Evolutionary conservation across 257 asterid genomes (phyloP).

Genomic region (Capsicum baccatum): DNA sequence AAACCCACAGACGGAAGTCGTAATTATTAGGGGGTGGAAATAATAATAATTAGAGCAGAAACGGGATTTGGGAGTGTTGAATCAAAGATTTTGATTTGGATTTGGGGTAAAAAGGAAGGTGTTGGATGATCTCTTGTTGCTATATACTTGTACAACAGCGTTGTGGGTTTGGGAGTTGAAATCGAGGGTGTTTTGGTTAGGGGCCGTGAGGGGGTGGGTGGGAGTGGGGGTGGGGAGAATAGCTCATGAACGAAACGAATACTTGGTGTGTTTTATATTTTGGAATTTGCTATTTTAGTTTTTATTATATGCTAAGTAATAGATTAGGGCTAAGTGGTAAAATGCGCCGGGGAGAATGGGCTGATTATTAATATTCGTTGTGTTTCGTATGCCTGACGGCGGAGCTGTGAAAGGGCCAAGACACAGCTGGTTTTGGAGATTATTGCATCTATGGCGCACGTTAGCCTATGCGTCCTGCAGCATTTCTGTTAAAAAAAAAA

Average conservation of each 20-base stretch:
- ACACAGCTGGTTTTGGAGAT: conserved; percentile 15
- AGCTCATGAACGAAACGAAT: conserved; percentile 19
- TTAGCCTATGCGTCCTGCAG: conserved; percentile 24
- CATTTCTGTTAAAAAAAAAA: no score
- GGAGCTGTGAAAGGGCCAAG: background rate
- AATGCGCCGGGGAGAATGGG: conserved; percentile 31
- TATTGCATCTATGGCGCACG: conserved; percentile 32
- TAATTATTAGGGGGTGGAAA: conserved; percentile 26
- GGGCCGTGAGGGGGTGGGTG: background rate
- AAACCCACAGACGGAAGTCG: conserved; percentile 47
- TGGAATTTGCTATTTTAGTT: background rate
- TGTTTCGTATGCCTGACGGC: conserved; percentile 33
- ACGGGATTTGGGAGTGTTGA: conserved; percentile 20
- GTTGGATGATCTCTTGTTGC: conserved; percentile 26
- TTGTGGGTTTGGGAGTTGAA: conserved; percentile 29
- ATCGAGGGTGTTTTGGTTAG: conserved; percentile 9
- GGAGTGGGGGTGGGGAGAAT: background rate
- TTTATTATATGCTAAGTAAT: background rate
- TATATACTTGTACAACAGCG: background rate
- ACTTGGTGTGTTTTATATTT: background rate
- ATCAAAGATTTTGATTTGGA: conserved; percentile 37
- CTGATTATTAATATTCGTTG: conserved; percentile 25
- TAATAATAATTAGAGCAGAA: conserved; percentile 12
- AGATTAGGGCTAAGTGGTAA: background rate
- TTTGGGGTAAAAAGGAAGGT: conserved; percentile 35